phyloP scores from a whole-genome alignment of 768 basidiomycete species.

The Tylopilus felleus region DNA sequence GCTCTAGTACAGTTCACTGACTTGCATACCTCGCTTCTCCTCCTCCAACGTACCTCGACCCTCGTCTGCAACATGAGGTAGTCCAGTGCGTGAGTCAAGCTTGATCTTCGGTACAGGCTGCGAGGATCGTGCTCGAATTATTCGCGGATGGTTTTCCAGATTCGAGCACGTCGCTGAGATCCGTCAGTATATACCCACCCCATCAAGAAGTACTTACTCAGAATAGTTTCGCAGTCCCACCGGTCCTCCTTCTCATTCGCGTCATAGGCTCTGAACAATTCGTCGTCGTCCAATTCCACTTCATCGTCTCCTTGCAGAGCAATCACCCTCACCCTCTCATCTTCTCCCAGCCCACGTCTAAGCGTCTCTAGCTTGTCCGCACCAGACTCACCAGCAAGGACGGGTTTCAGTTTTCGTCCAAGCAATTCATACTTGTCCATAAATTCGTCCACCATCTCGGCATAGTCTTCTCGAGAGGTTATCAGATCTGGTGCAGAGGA shows the following conservation, averaged over 20 bases:
- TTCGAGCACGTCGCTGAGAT: constrained; percentile 89
- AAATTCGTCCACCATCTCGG: constrained; percentile 90
- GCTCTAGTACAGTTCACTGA: not conserved
- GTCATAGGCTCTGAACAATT: constrained; percentile 39
- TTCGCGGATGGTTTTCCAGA: constrained; percentile 91
- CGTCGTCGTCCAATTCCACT: constrained; percentile 42
- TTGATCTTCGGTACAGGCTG: constrained; percentile 59
- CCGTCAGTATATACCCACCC: constrained; percentile 6
- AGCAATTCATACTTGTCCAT: constrained; percentile 87
- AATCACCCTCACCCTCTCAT: constrained; percentile 50
- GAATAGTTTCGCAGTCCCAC: constrained; percentile 97
- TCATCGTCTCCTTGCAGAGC: constrained; percentile 45
- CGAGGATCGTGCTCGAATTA: constrained; percentile 67
- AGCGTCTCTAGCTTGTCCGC: constrained; percentile 79
- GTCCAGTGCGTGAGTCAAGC: constrained; percentile 73
- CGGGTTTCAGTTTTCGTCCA: constrained; percentile 80
- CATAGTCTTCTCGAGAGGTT: constrained; percentile 85
- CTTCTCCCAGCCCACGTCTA: constrained; percentile 72
- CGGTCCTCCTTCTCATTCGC: constrained; percentile 57
- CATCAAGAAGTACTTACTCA: constrained; percentile 55
- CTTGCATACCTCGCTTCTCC: constrained; percentile 25
- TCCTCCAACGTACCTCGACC: constrained; percentile 19
- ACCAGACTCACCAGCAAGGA: constrained; percentile 68
- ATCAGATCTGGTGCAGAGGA: constrained; percentile 71
- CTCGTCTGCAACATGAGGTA: constrained; percentile 51